phyloP scores from a whole-genome alignment of 1,284 basidiomycete species.

The Fomitopsis schrenkii region DNA sequence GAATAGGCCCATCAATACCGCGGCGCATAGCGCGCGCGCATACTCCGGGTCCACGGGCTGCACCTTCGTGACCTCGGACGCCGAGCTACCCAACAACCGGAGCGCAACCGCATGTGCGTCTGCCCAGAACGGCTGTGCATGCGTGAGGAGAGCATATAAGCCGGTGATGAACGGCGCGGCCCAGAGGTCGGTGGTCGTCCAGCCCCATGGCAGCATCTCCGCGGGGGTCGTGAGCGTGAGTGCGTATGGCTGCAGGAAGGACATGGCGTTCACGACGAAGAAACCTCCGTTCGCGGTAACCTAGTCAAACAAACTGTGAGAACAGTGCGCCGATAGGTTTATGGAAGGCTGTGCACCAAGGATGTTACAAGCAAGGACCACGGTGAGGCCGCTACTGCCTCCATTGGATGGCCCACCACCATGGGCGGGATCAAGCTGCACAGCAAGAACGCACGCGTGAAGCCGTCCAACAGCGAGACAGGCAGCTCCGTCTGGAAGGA shows the following conservation, averaged over 20 bases:
- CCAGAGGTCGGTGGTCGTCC: slow-evolving; percentile 75
- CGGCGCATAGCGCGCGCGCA: slow-evolving; percentile 64
- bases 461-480: slow-evolving; percentile 60
- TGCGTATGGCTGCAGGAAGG: slow-evolving; percentile 63
- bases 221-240: slow-evolving; percentile 61
- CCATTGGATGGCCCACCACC: slow-evolving; percentile 47
- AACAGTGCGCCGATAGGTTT: no score
- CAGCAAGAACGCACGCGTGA: slow-evolving; percentile 66
- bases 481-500: slow-evolving; percentile 56
- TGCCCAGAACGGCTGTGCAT: slow-evolving; percentile 75
- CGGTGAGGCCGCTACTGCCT: slow-evolving; percentile 52
- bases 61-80: slow-evolving; percentile 25
- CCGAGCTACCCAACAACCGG: slow-evolving; percentile 34
- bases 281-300: slow-evolving; percentile 69
- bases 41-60: slow-evolving; percentile 52
- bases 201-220: slow-evolving; percentile 68
- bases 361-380: slow-evolving; percentile 70
- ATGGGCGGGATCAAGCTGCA: slow-evolving; percentile 66
- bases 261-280: slow-evolving; percentile 65
- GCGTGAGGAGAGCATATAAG: slow-evolving; percentile 69
- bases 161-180: slow-evolving; percentile 66
- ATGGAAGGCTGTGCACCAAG: slow-evolving; percentile 35
- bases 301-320: slow-evolving; percentile 28
- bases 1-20: slow-evolving; percentile 57
- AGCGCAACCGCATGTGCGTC: slow-evolving; percentile 48